Base-by-base conservation (phyloP, 352 stramenopile genomes). In the Blastocystis sp. region DNA sequence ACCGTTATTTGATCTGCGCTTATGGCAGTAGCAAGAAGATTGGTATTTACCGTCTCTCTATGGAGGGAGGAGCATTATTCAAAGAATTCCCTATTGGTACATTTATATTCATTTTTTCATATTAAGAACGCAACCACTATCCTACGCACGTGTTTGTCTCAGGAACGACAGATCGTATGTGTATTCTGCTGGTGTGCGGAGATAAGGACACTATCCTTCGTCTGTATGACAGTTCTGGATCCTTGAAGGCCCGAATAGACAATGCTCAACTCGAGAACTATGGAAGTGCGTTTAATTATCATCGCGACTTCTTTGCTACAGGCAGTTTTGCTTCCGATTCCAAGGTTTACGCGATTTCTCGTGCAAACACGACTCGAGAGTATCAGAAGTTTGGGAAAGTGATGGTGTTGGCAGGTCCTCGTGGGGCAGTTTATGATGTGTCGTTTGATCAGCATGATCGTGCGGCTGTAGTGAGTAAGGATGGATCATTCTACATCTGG, bases 181-280 rank as follows among this genome's bases (percentile, higher is more conserved):
- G 60, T 44, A 70, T 70, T 40, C 27, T 70, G 13, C 3, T 70
- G 2, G 60, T 70, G 4, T 70, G 60, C 24, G 24, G 24, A 30
- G 60, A 44, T 15, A 44, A 35, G 60, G 60, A 70, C 17, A 70
- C 60, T 22, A 24, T 70, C 17, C 24, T 70, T 5, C 60, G 60
- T 33, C 11, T 70, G 15, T 70, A 70, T 33, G 60, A 70, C 60
- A 40, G 24, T n/a, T 44, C 24, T 19, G 60, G 60, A 3, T 24
- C 60, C 19, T 40, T 70, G 24, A 70, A 70, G 60, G 33, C 24
- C 24, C 60, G 60, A 24, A 33, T 70, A 1, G 60, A 70, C 33
- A 70, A 70, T 70, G 60, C 60, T 30, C 60, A 70, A 24, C 24
- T 70, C 11, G 60, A 70, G 33, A 70, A 70, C 60, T 70, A 70